Evolutionary conservation across 352 stramenopile species (phyloP).

Genomic region (Phytopythium mirpurense): DNA sequence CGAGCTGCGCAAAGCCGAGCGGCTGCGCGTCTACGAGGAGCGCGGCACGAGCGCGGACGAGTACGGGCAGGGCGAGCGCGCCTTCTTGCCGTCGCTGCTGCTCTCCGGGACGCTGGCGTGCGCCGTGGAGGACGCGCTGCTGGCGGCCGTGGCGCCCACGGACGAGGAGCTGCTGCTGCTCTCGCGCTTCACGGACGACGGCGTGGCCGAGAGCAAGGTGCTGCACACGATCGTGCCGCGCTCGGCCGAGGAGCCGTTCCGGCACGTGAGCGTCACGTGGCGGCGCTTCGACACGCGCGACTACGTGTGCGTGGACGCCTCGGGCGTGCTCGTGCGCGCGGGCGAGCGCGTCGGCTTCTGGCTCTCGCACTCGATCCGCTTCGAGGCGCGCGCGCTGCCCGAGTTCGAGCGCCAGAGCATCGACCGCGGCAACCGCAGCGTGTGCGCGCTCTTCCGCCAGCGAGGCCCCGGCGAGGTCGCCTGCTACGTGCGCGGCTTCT

Average conservation of each 20-base stretch:
- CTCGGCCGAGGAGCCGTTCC: conserved; percentile 39
- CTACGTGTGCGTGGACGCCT: conserved; percentile 39
- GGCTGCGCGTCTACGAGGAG: conserved; percentile 23
- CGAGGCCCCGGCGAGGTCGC: conserved; percentile 19
- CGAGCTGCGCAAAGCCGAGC: conserved; percentile 20
- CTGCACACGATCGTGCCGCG: conserved; percentile 41
- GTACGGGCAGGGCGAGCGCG: neutral
- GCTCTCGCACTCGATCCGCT: conserved; percentile 29
- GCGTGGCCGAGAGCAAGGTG: conserved; percentile 44
- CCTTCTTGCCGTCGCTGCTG: conserved; percentile 25
- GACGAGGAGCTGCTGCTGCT: conserved; percentile 49
- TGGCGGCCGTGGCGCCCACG: conserved; percentile 15
- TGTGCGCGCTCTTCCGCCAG: conserved; percentile 39
- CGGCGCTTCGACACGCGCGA: conserved; percentile 39
- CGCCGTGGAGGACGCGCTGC: conserved; percentile 22
- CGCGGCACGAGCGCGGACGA: conserved; percentile 2
- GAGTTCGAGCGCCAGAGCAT: conserved; percentile 62
- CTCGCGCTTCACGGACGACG: conserved; percentile 30
- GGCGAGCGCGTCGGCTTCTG: conserved; percentile 24
- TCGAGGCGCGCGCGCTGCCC: conserved; percentile 21
- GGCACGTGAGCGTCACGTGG: conserved; percentile 56
- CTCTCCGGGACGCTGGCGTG: conserved; percentile 15
- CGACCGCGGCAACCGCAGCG: conserved; percentile 42
- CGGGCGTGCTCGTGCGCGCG: conserved; percentile 13
- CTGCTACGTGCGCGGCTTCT: conserved; percentile 28